Evolutionary conservation across 192 early-diverging fungal genomes (phyloP), one percentile per base, ranked within the genome.

Genomic region (Jimgerdemannia flammicorona): DNA sequence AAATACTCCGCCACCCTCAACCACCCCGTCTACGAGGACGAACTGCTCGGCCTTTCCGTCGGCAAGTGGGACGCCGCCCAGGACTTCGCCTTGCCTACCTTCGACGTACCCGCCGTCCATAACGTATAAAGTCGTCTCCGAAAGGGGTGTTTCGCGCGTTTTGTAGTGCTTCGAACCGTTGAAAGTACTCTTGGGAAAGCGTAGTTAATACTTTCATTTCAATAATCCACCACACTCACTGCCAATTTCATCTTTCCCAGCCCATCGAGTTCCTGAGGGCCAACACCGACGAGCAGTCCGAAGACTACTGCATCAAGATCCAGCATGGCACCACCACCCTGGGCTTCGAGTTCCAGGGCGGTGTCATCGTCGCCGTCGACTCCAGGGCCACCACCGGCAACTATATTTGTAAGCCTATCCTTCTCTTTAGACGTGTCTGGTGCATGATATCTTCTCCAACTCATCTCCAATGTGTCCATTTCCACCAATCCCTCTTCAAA

Each of bases 241-340:
- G 3, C 17, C 3, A 14, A 41, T 59, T 63, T 49, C 1, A 11
- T 64, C 40, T 44, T 49, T 44, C 64, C 67, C 81, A 98, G 93
- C 97, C 96, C 40, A 87, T 94, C 10, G 91, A 90, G 59, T 98
- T 97, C 75, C 82, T 96, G 79, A 88, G 94, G 84, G 84, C 90
- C 69, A 90, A 94, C 77, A 97, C 93, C 3, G 91, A 93, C 73
- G 88, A 87, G 63, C 81, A 83, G 71, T 90, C 93, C 14, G 87
- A 91, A 59, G 90, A 95, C 71, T 90, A 92, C 80, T 84, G 89
- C 66, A 95, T 99, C 80, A 94, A 96, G 78, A 92, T 98, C 73
- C 90, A 91, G 70, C 94, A 99, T 82, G 98, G 98, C 78, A 99
- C 98, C 9, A 99, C 98, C 4, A 99, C 98, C 0, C 84, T 99